Evolutionary conservation across 148 eudicot genomes (phyloP).

Genomic region (Rhododendron kiyosumense): DNA sequence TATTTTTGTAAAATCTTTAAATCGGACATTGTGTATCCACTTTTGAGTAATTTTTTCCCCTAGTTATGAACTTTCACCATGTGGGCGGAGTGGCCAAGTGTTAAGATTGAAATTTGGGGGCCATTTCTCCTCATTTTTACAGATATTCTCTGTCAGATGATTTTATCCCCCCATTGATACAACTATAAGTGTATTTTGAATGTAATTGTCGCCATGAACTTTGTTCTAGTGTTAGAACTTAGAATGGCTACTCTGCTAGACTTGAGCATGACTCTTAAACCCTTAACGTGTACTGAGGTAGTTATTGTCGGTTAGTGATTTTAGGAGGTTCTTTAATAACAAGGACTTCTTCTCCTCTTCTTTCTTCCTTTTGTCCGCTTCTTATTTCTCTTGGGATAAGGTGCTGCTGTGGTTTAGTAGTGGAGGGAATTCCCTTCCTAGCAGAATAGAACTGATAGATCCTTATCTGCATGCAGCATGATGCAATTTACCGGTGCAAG

Average conservation of each 20-base stretch:
- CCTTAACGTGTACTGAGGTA: neutral
- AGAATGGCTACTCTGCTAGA: neutral
- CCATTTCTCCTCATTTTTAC: neutral
- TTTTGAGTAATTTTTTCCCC: neutral
- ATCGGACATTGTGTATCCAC: neutral
- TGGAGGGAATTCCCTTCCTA: neutral
- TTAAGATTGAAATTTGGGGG: neutral
- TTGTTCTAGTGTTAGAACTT: neutral
- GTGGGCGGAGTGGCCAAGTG: neutral
- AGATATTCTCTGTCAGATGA: neutral
- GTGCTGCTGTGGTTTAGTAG: neutral
- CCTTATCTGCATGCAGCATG: neutral
- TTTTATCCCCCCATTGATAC: neutral
- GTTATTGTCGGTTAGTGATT: neutral
- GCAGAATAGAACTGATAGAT: neutral
- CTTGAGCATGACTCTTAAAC: neutral
- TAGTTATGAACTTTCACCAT: neutral
- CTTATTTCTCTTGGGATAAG: neutral
- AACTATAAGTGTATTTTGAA: neutral
- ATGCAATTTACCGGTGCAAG: neutral
- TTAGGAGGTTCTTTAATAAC: neutral
- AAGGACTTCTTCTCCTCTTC: neutral
- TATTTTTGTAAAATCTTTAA: slow-evolving; percentile 11
- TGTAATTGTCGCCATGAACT: neutral
- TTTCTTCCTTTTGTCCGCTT: neutral